Base-by-base conservation (phyloP, 345 rosid genomes). In the Heritiera fomes region DNA sequence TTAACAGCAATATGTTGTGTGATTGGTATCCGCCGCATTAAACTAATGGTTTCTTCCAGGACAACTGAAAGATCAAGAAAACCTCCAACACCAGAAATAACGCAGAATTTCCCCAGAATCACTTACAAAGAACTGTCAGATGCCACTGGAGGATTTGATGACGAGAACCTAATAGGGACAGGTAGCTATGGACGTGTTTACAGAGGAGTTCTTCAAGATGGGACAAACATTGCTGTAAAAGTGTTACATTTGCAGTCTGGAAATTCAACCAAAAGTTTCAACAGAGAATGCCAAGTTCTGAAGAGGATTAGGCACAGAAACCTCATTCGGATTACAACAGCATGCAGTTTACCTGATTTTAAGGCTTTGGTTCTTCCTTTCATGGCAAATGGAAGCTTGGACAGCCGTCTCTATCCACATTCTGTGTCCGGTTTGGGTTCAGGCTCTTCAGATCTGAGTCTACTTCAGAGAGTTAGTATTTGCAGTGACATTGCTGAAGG, bases 401-500 rank as follows among this genome's bases (percentile, higher is more conserved):
- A 90, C 13, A 82, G 82, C 77, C 82, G 79, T 68, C 90, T 90
- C 8, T 86, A 88, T 74, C 86, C 84, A 20, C 82, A 85, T 77
- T 79, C 88, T 5, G 78, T 56, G 53, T 59, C 69, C 13, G 74
- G 79, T 68, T 72, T 77, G 71, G 53, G 71, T 61, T 86, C 87
- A 0, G 80, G 86, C 14, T 85, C 84, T 34, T 84, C 84, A 8
- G 86, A 88, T 79, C 79, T 90, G 63, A 87, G 80, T 66, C 88
- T 90, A 49, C 32, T 80, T 49, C 90, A 90, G 76, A 88, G 93
- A 75, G 84, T 86, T 17, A 86, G 81, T 52, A 84, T 90, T 71
- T 87, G 91, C 82, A 86, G 90, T 49, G 93, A 90, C 58, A 78
- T 88, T 49, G 89, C 90, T 11, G 89, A 88, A 80, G 93, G 89